A percentile compares a stretch with the other conserved stretches of the same genome.
Conservation (phyloP, 2,329 filamentous ascomycete species). For the Aspergillus amoenus region DNA sequence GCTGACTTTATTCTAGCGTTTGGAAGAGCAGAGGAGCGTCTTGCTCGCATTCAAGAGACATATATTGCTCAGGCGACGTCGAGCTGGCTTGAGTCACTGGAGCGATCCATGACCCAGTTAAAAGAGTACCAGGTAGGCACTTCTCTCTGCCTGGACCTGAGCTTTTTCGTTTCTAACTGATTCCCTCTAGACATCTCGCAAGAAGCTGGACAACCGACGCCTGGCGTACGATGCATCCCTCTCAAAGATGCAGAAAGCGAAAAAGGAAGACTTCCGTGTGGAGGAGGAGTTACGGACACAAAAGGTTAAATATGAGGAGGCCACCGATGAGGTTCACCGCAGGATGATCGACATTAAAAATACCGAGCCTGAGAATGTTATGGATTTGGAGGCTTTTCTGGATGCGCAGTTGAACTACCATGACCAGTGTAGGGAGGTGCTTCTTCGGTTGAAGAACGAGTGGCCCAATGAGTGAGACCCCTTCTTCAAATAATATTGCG, state of each 20-base stretch:
- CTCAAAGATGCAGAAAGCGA: conserved; percentile 87
- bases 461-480: conserved; percentile 58
- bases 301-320: conserved; percentile 95
- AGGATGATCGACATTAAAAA: conserved; percentile 98
- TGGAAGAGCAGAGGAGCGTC: conserved; percentile 82
- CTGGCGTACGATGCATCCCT: conserved; percentile 89
- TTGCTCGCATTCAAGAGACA: conserved; percentile 80
- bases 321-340: conserved; percentile 84
- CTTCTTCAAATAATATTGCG: background rate
- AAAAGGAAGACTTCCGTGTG: conserved; percentile 87
- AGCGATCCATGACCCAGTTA: conserved; percentile 88
- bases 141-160: background rate
- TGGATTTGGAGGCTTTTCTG: conserved; percentile 76
- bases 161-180: background rate
- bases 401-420: conserved; percentile 90
- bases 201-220: conserved; percentile 88
- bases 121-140: conserved; percentile 86
- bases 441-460: conserved; percentile 67
- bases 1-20: conserved; percentile 53
- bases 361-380: conserved; percentile 77
- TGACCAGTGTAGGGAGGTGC: conserved; percentile 82
- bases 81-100: conserved; percentile 88
- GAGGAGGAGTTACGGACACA: conserved; percentile 89
- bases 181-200: conserved; percentile 67
- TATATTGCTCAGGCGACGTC: conserved; percentile 76